Conservation (phyloP, 2,329 filamentous ascomycete species). For the Alternaria sp. region DNA sequence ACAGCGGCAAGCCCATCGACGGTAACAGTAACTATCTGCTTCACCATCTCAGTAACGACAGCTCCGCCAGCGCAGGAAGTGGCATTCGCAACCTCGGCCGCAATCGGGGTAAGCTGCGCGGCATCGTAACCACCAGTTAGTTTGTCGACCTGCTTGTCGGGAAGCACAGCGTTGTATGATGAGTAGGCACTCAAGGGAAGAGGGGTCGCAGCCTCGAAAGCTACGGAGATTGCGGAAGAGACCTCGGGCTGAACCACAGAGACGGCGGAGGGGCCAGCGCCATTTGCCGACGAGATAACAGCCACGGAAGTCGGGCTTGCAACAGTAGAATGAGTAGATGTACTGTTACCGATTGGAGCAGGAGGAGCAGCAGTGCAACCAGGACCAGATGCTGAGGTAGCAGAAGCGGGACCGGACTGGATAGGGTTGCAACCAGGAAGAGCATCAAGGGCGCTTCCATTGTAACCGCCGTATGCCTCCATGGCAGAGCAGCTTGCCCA, state of each 20-base stretch:
- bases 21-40: slow-evolving; percentile 39
- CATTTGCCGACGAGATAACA: slow-evolving; percentile 1
- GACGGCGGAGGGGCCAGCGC: background rate
- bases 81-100: slow-evolving; percentile 16
- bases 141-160: slow-evolving; percentile 21
- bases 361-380: slow-evolving; percentile 37
- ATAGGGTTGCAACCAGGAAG: slow-evolving; percentile 53
- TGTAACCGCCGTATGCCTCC: slow-evolving; percentile 24
- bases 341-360: slow-evolving; percentile 15
- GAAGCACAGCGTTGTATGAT: slow-evolving; percentile 21
- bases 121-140: slow-evolving; percentile 12
- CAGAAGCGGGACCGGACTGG: slow-evolving; percentile 46
- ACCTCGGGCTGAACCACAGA: slow-evolving; percentile 4
- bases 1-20: slow-evolving; percentile 18
- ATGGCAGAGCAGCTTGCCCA: slow-evolving; percentile 43
- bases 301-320: slow-evolving; percentile 14
- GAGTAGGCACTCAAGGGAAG: slow-evolving; percentile 8
- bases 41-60: slow-evolving; percentile 35
- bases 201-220: slow-evolving; percentile 15
- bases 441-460: slow-evolving; percentile 34
- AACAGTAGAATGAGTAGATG: slow-evolving; percentile 3
- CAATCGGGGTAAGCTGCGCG: slow-evolving; percentile 2
- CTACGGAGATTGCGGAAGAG: slow-evolving; percentile 1
- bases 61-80: slow-evolving; percentile 21
- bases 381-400: slow-evolving; percentile 39